Evolutionary conservation across 2,329 filamentous ascomycete species (phyloP), one percentile per base, ranked within the genome.

Genomic region (Rhexocercosporidium sp.): DNA sequence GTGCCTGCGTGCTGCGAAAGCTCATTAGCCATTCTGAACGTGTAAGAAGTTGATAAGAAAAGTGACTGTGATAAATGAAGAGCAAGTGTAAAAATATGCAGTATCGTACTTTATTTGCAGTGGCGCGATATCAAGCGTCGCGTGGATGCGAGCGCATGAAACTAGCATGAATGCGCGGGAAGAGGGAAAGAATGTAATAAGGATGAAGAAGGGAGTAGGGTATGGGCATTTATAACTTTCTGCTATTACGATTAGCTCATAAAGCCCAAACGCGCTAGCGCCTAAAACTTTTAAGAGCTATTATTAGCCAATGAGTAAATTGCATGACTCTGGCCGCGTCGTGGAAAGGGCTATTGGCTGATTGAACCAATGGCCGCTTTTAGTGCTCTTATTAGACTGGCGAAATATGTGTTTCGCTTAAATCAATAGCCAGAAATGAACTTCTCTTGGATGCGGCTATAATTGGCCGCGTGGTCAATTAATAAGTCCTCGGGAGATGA

Each of bases 211-310:
- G 44, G 47, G 27, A 37, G 22, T 27, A 59, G 46, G 54, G 41
- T 46, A 59, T n/a, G 53, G 41, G 16, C 22, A 37, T 59, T 41
- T 60, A 60, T 51, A 53, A 9, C 9, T 14, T 18, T 64, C 27
- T n/a, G 31, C 53, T 56, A 56, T 56, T 34, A 51, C 39, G 22
- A 39, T 34, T 59, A 65, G 63, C 63, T 59, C 57, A 59, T 65
- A 53, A 57, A 63, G 47, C 34, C 37, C 27, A 65, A 65, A 65
- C 63, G 31, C 63, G 63, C 63, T 65, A 65, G 54, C 46, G 31
- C n/a, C 18, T 65, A 65, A 47, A 65, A 34, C 31, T 53, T 47
- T 65, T 59, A 37, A 53, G 20, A 25, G 39, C 47, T 65, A 51
- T 34, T 49, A 59, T 65, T 65, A 65, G 62, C 37, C 59, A 49